Evolutionary conservation across 1,139 yeast species (phyloP).

Genomic region (Blastobotrys malaysiensis): DNA sequence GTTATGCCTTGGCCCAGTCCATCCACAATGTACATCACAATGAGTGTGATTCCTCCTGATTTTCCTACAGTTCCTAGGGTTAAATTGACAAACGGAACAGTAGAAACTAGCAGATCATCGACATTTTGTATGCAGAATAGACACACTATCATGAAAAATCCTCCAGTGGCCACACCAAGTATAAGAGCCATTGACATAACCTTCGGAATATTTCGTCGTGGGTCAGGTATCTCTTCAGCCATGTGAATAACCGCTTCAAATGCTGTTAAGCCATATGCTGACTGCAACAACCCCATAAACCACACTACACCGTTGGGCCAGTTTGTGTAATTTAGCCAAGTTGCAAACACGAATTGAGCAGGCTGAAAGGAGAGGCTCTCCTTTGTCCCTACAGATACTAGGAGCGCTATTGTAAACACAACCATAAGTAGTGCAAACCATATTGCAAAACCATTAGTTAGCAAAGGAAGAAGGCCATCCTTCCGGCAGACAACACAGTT

Average conservation of each 20-base stretch:
- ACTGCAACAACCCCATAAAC: constrained; percentile 62
- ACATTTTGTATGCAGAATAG: constrained; percentile 62
- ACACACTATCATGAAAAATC: constrained; percentile 66
- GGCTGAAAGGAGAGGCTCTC: constrained; percentile 17
- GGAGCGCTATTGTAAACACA: constrained; percentile 19
- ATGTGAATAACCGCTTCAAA: constrained; percentile 77
- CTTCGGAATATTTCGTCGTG: constrained; percentile 68
- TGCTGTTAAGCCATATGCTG: constrained; percentile 75
- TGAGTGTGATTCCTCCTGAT: constrained; percentile 43
- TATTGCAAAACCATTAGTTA: constrained; percentile 22
- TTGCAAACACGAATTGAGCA: constrained; percentile 22
- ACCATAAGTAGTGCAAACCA: constrained; percentile 20
- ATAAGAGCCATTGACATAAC: constrained; percentile 65
- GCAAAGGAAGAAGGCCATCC: constrained; percentile 17
- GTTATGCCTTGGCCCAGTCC: constrained; percentile 22
- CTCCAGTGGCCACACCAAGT: constrained; percentile 60
- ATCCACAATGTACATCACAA: constrained; percentile 19
- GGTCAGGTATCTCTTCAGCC: constrained; percentile 74
- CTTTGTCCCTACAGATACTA: constrained; percentile 19
- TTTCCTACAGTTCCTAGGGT: constrained; percentile 73
- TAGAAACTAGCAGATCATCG: constrained; percentile 55
- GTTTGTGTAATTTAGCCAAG: constrained; percentile 24
- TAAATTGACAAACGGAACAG: constrained; percentile 58
- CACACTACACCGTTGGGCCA: constrained; percentile 25
- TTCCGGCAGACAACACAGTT: constrained; percentile 19